Base-by-base conservation (phyloP, 2,329 filamentous ascomycete genomes). In the Hortaea sp. region DNA sequence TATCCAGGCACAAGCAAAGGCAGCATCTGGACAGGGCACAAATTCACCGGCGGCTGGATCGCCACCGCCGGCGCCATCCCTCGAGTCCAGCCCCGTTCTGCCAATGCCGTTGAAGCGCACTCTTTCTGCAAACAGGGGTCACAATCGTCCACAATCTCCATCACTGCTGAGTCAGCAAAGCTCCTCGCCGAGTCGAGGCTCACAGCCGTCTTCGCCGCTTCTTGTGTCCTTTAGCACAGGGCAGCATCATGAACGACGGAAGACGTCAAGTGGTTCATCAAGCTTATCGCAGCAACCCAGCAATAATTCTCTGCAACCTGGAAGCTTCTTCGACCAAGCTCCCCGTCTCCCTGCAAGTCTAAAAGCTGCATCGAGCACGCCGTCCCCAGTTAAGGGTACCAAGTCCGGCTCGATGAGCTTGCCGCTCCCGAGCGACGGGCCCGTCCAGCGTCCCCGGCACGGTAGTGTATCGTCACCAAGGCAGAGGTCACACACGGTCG, bases 201-300 rank as follows among this genome's bases (percentile, higher is more conserved):
- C 92, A 3, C 82, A 86, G 58, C 83, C 83, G 41, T 90, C 86
- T 0, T 94, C 88, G 5, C 92, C 92, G 0, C 71, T 98, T n/a
- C 74, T 97, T n/a, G 85, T 97, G 6, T 94, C 92, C 5, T 98
- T 98, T 64, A 88, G 90, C 49, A 86, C 90, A 9, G 85, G 85
- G 5, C 85, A 87, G 56, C 81, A 83, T 46, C 77, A 80, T 44
- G 89, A 97, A 49, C 80, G 89, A 49, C 80, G 92, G 41, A 98
- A 98, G 70, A 88, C 87, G 5, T 97, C 92, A 3, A 94, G 86
- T 60, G 90, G 85, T 53, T 87, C 87, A 1, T 94, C 88, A 4
- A 85, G 79, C 48, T 71, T 92, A 39, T 92, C 88, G 0, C 85
- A 92, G 54, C 84, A 88, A 54, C 85, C 85, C 1, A 78, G 72